Conservation (phyloP, 169 alveolate genomes). For the Cryptosporidium felis region DNA sequence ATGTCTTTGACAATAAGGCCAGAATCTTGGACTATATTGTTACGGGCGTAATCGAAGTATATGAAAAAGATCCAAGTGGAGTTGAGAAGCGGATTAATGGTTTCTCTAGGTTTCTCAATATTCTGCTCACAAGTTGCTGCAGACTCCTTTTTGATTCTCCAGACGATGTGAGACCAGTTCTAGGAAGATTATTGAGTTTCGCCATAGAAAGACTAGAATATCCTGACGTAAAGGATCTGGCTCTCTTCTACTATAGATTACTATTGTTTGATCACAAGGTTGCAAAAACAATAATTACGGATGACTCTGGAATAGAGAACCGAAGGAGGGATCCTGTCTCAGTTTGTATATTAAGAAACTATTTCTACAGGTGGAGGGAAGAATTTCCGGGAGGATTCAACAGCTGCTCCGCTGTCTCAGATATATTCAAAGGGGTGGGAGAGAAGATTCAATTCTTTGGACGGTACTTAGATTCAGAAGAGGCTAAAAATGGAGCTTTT, state of each 20-base stretch:
- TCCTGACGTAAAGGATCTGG: slow-evolving; percentile 62
- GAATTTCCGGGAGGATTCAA: slow-evolving; percentile 6
- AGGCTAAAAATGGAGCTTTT: no score
- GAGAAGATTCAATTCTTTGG: slow-evolving; percentile 26
- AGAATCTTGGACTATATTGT: slow-evolving; percentile 18
- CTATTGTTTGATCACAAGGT: slow-evolving; percentile 26
- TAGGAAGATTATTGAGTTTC: slow-evolving; percentile 16
- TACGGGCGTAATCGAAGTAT: not conserved
- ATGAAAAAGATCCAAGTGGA: slow-evolving; percentile 4
- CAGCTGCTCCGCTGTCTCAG: slow-evolving; percentile 5
- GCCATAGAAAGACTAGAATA: slow-evolving; percentile 32
- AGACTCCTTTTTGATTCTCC: slow-evolving; percentile 39
- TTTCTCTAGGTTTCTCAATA: slow-evolving; percentile 6
- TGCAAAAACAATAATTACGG: not conserved
- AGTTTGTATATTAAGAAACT: slow-evolving; percentile 3
- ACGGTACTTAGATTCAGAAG: not conserved
- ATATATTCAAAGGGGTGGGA: not conserved
- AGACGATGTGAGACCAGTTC: slow-evolving; percentile 8
- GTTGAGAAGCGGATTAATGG: not conserved
- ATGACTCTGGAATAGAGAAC: not conserved
- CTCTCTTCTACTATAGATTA: slow-evolving; percentile 59
- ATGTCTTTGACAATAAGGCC: not conserved
- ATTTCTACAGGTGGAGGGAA: slow-evolving; percentile 24
- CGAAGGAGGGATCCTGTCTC: not conserved
- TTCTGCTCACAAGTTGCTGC: slow-evolving; percentile 49